A percentile compares a stretch with the other conserved stretches of the same genome.
Conservation (phyloP, 805 yeast genomes). For the Saccharomyces mikatae region DNA sequence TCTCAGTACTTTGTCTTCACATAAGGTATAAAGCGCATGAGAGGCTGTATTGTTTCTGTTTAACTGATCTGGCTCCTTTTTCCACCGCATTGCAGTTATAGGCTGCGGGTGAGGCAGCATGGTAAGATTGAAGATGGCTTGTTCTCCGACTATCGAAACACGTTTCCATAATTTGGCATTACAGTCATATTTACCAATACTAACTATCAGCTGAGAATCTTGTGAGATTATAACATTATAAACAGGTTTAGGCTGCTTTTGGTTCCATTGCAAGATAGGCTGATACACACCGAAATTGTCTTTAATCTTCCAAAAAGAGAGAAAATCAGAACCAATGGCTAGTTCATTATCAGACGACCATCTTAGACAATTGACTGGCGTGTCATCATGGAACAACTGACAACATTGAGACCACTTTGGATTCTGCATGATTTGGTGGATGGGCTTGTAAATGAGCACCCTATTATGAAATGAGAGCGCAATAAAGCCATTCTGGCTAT, state of each 20-base stretch:
- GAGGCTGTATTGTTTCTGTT: slow-evolving; percentile 25
- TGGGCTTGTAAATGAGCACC: slow-evolving; percentile 48
- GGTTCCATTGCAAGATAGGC: slow-evolving; percentile 32
- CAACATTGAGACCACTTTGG: slow-evolving; percentile 41
- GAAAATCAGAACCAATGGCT: slow-evolving; percentile 48
- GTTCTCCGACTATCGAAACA: slow-evolving; percentile 54
- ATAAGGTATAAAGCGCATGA: slow-evolving; percentile 56
- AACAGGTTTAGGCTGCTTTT: slow-evolving; percentile 54
- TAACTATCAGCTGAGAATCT: slow-evolving; percentile 61
- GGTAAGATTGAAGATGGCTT: slow-evolving; percentile 57
- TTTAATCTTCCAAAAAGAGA: slow-evolving; percentile 45
- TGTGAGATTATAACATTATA: slow-evolving; percentile 50
- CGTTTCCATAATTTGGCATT: slow-evolving; percentile 75
- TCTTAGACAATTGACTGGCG: slow-evolving; percentile 36
- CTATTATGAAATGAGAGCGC: slow-evolving; percentile 44
- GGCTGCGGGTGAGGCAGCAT: slow-evolving; percentile 58
- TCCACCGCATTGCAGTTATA: slow-evolving; percentile 56
- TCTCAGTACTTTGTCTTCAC: slow-evolving; percentile 50
- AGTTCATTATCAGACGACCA: slow-evolving; percentile 56
- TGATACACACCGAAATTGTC: slow-evolving; percentile 38
- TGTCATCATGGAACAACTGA: slow-evolving; percentile 25
- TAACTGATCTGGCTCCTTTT: slow-evolving; percentile 30
- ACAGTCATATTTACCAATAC: slow-evolving; percentile 53
- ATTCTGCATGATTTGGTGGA: slow-evolving; percentile 36
- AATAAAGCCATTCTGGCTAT: slow-evolving; percentile 49